phyloP scores from a whole-genome alignment of 345 rosid species.

The Conringia planisiliqua region DNA sequence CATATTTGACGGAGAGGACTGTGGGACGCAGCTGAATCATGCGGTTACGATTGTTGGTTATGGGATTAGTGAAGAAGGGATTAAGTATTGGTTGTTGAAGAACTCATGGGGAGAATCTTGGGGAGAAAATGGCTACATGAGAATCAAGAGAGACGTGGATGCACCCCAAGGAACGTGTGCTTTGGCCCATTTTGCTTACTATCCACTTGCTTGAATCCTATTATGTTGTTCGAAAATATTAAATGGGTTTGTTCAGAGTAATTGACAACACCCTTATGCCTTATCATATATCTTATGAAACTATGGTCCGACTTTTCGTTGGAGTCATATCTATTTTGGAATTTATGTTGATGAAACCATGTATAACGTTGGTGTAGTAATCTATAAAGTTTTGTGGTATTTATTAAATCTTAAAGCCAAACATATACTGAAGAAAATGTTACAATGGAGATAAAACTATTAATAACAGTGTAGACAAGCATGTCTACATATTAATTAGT shows the following conservation, averaged over 20 bases:
- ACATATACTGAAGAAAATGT: background rate
- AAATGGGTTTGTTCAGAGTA: background rate
- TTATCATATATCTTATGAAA: background rate
- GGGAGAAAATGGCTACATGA: constrained; percentile 56
- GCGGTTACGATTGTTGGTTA: constrained; percentile 47
- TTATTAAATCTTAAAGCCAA: background rate
- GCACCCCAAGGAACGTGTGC: constrained; percentile 40
- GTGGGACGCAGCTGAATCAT: constrained; percentile 39
- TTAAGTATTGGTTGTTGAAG: constrained; percentile 40
- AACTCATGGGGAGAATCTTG: constrained; percentile 7
- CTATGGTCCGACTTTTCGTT: background rate
- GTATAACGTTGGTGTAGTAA: background rate
- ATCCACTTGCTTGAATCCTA: constrained; percentile 34
- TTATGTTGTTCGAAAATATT: background rate
- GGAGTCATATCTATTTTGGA: background rate
- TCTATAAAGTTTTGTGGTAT: background rate
- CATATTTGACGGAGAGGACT: constrained; percentile 30
- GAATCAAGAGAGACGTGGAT: constrained; percentile 1
- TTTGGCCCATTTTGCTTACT: constrained; percentile 39
- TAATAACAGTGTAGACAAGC: background rate
- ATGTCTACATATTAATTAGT: background rate
- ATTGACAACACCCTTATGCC: background rate
- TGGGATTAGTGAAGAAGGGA: constrained; percentile 34
- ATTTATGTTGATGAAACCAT: background rate
- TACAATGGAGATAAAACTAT: too few relatives aligned